Percentiles rank a stretch among this genome's conserved stretches.
Evolutionary conservation across 1,284 basidiomycete species (phyloP).

Genomic region (Ganoderma meredithae): DNA sequence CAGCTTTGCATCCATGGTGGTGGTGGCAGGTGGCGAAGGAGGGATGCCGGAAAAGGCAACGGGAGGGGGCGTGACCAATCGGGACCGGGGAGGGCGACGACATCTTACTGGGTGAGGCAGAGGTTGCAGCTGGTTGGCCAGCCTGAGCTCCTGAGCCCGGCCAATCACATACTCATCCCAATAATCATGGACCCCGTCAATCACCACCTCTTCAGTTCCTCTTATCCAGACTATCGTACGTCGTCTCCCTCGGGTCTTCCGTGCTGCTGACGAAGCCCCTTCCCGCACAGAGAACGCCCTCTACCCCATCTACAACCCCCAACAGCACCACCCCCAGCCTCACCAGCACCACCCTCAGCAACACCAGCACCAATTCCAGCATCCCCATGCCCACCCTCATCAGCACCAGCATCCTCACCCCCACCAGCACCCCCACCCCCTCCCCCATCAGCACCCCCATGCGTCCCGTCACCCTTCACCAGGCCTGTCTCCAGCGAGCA

Average conservation of each 20-base stretch:
- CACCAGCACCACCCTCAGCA: constrained; percentile 32
- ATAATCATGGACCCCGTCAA: constrained; percentile 64
- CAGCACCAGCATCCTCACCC: constrained; percentile 29
- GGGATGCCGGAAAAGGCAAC: constrained; percentile 32
- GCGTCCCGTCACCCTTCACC: constrained; percentile 40
- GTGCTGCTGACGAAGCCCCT: constrained; percentile 7
- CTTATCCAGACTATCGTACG: constrained; percentile 56
- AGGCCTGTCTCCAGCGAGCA: constrained; percentile 35
- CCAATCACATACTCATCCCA: constrained; percentile 47
- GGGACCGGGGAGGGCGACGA: constrained; percentile 23
- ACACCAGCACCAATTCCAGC: constrained; percentile 26
- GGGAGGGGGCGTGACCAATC: constrained; percentile 33
- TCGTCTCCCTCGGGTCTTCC: constrained; percentile 18
- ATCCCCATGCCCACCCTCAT: constrained; percentile 22
- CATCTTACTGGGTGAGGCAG: constrained; percentile 32
- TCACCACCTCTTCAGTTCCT: constrained; percentile 69
- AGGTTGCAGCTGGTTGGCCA: constrained; percentile 35
- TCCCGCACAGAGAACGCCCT: constrained; percentile 22
- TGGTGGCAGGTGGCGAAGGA: constrained; percentile 25
- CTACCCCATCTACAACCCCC: constrained; percentile 40
- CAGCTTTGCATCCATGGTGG: constrained; percentile 60
- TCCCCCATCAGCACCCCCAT: constrained; percentile 33
- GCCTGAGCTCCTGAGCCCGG: constrained; percentile 23
- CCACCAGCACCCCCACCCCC: constrained; percentile 29
- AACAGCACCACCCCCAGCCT: constrained; percentile 36